Evolutionary conservation across 2,329 filamentous ascomycete species (phyloP).

Genomic region (Epichloe amarillans): DNA sequence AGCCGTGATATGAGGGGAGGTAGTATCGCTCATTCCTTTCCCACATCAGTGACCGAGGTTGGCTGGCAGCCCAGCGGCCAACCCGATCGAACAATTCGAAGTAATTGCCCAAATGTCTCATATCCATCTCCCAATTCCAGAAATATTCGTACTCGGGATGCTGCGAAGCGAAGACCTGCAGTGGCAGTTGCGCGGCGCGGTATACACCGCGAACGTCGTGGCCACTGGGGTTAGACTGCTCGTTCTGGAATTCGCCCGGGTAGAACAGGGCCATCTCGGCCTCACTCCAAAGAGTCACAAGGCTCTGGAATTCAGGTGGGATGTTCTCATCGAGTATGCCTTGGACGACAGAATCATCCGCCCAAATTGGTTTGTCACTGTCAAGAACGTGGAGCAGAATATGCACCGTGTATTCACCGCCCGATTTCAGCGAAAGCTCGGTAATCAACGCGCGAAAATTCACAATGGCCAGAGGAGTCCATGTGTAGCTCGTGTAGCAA

Average conservation of each 20-base stretch:
- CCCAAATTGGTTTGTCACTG: conserved; percentile 66
- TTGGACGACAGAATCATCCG: conserved; percentile 61
- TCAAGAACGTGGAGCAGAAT: conserved; percentile 80
- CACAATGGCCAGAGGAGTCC: conserved; percentile 63
- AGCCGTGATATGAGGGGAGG: conserved; percentile 54
- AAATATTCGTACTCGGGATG: conserved; percentile 54
- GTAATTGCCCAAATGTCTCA: conserved; percentile 50
- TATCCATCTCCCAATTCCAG: conserved; percentile 62
- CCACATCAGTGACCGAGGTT: conserved; percentile 62
- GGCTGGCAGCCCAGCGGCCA: conserved; percentile 50
- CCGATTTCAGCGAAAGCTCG: conserved; percentile 63
- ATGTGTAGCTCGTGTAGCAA: conserved; percentile 67
- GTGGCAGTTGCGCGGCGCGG: conserved; percentile 47
- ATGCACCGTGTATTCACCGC: conserved; percentile 71
- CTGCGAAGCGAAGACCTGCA: conserved; percentile 50
- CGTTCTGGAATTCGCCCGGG: conserved; percentile 53
- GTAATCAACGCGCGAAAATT: conserved; percentile 72
- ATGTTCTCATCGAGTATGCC: conserved; percentile 53
- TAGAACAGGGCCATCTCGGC: conserved; percentile 73
- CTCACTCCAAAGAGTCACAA: conserved; percentile 77
- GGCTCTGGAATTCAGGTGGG: conserved; percentile 62
- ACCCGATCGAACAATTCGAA: conserved; percentile 63
- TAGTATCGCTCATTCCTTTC: conserved; percentile 68
- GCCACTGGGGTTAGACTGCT: conserved; percentile 44
- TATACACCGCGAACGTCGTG: conserved; percentile 56